Conservation (phyloP, 1,139 yeast genomes). For the Wickerhamiella pararugosa region DNA sequence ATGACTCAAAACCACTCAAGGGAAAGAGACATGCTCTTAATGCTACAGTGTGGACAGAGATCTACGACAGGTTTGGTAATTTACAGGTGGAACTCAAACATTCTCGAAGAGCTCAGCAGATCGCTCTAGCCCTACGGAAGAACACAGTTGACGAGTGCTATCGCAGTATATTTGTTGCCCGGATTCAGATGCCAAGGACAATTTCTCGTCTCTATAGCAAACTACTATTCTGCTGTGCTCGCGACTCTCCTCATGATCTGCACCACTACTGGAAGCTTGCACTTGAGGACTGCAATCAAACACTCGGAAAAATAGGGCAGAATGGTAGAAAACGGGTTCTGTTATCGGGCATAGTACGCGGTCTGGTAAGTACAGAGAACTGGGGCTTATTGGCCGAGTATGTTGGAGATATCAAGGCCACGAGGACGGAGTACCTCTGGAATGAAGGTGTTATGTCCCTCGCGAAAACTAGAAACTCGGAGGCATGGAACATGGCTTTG, state of each 20-base stretch:
- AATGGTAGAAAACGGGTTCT: slow-evolving; percentile 1
- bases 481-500: slow-evolving; percentile 1
- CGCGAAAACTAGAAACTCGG: not conserved
- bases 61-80: not conserved
- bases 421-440: slow-evolving; percentile 1
- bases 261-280: not conserved
- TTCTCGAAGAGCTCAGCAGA: not conserved
- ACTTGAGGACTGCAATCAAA: not conserved
- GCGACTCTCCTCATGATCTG: slow-evolving; percentile 3
- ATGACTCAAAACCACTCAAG: no score
- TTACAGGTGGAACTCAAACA: not conserved
- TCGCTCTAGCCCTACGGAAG: not conserved
- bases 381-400: not conserved
- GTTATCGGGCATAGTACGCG: not conserved
- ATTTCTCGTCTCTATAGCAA: not conserved
- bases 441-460: not conserved
- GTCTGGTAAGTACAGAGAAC: not conserved
- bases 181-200: not conserved
- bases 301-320: not conserved
- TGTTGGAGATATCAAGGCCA: not conserved
- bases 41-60: no score
- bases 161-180: not conserved
- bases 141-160: not conserved
- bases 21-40: no score
- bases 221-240: slow-evolving; percentile 5